Evolutionary conservation across 306 rosid genomes (phyloP).

Genomic region (Gastrolobium bilobum): DNA sequence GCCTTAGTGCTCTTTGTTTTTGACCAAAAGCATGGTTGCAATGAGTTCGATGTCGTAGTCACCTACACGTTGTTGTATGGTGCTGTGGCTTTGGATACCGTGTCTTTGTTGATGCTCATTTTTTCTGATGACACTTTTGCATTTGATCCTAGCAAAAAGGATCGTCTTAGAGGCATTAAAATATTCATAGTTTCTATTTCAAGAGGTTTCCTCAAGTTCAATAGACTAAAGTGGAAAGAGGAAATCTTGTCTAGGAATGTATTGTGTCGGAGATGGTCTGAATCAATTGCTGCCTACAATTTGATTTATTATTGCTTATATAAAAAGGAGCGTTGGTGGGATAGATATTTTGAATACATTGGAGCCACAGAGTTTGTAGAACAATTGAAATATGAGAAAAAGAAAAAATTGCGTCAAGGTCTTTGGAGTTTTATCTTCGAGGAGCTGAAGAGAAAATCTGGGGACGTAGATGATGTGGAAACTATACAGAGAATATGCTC

Average conservation of each 20-base stretch:
- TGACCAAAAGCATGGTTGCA: slow-evolving; percentile 36
- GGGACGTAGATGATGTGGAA: slow-evolving; percentile 5
- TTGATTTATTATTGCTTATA: slow-evolving; percentile 48
- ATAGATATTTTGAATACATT: not conserved
- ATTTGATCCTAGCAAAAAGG: accelerated
- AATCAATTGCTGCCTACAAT: slow-evolving; percentile 46
- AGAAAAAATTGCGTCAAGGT: not conserved
- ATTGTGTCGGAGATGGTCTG: slow-evolving; percentile 59
- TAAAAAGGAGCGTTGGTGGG: not conserved
- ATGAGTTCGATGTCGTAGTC: slow-evolving; percentile 41
- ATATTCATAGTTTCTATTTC: not conserved
- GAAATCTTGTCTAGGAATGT: not conserved
- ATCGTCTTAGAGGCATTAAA: not conserved
- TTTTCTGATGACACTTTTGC: slow-evolving; percentile 56
- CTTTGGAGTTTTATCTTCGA: slow-evolving; percentile 37
- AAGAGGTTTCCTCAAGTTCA: not conserved
- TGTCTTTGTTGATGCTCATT: slow-evolving; percentile 39
- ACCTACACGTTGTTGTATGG: slow-evolving; percentile 52
- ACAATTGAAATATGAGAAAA: not conserved
- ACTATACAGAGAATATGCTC: slow-evolving; percentile 11
- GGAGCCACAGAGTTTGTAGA: slow-evolving; percentile 9
- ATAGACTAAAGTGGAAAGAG: slow-evolving; percentile 20
- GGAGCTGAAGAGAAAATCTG: slow-evolving; percentile 36
- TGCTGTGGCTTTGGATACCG: slow-evolving; percentile 48
- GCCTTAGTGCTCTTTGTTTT: slow-evolving; percentile 44